Conservation (phyloP, 140 eudicot genomes). For the Ambrosia hybrid region DNA sequence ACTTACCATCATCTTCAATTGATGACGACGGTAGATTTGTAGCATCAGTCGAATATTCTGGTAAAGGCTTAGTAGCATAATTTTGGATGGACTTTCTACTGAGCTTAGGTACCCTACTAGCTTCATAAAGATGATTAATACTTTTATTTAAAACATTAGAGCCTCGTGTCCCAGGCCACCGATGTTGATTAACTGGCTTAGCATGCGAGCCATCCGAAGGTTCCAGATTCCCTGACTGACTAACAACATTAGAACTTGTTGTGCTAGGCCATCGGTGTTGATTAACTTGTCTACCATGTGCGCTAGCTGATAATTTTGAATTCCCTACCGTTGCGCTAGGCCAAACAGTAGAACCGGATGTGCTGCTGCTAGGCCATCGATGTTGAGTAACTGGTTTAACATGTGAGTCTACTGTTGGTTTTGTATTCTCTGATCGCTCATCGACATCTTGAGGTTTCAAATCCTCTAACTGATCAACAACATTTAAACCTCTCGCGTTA, state of each 20-base stretch:
- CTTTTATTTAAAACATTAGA: slow-evolving; percentile 40
- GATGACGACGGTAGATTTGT: slow-evolving; percentile 29
- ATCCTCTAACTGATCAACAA: slow-evolving; percentile 15
- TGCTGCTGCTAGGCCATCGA: slow-evolving; percentile 56
- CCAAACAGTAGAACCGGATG: slow-evolving; percentile 32
- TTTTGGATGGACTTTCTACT: slow-evolving; percentile 48
- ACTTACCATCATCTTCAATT: neutral
- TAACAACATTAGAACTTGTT: slow-evolving; percentile 27
- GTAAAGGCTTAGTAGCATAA: slow-evolving; percentile 40
- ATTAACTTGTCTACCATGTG: slow-evolving; percentile 41
- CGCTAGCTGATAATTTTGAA: slow-evolving; percentile 8
- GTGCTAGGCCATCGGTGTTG: slow-evolving; percentile 69
- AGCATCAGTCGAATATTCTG: slow-evolving; percentile 60
- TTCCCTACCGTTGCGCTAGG: slow-evolving; percentile 34
- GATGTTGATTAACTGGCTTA: slow-evolving; percentile 54
- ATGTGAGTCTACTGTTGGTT: slow-evolving; percentile 4
- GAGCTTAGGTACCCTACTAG: slow-evolving; percentile 27
- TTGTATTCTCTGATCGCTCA: slow-evolving; percentile 1
- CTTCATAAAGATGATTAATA: slow-evolving; percentile 38
- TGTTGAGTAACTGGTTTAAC: slow-evolving; percentile 37
- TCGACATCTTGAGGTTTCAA: neutral
- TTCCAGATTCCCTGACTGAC: slow-evolving; percentile 64
- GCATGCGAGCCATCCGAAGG: slow-evolving; percentile 45
- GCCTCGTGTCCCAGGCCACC: slow-evolving; percentile 69
- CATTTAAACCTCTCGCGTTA: slow-evolving; percentile 20